Base-by-base conservation (phyloP, 2,329 filamentous ascomycete genomes). In the Fusarium luffae region DNA sequence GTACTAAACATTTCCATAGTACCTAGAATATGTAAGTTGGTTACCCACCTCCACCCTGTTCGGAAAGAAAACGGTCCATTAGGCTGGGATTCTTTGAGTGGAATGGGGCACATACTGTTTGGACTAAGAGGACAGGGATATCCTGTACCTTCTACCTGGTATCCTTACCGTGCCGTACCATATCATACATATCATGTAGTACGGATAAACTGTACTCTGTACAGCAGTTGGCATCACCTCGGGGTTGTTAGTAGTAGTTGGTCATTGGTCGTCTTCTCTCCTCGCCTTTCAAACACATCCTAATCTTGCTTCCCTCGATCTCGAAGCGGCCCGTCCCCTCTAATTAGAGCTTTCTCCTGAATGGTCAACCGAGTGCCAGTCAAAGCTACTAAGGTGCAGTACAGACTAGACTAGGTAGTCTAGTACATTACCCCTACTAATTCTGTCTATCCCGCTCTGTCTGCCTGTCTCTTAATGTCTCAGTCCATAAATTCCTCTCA, bases 321-420 rank as follows among this genome's bases (percentile, higher is more conserved):
- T 49, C 34, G 34, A 60, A 49, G 63, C 63, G 63, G 63, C 61
- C 63, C 63, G 63, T 66, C 55, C 63, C 63, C 63, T 63, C 25
- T 43, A 25, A 25, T 25, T 25, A 63, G 27, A 37, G 37, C 46
- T 37, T 18, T 42, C 21, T 50, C 55, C 41, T 54, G 28, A 54
- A 54, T 52, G 49, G 49, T 21, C 23, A 14, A 25, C 54, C 30
- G n/a, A 48, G 41, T 42, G 25, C 56, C 28, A 59, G 41, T 40
- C 56, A 59, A 34, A 58, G 46, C 19, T 21, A 56, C 23, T 25
- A 25, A 25, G 25, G 13, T 19, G 23, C 32, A 21, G 42, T 23
- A 34, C 12, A 40, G 48, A 10, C 10, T 27, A 25, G 18, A 13
- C 28, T 28, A 28, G 27, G 27, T 27, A 27, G 28, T 51, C 18